Conservation (phyloP, 2,329 filamentous ascomycete species). For the Aspergillus transmontanensis region DNA sequence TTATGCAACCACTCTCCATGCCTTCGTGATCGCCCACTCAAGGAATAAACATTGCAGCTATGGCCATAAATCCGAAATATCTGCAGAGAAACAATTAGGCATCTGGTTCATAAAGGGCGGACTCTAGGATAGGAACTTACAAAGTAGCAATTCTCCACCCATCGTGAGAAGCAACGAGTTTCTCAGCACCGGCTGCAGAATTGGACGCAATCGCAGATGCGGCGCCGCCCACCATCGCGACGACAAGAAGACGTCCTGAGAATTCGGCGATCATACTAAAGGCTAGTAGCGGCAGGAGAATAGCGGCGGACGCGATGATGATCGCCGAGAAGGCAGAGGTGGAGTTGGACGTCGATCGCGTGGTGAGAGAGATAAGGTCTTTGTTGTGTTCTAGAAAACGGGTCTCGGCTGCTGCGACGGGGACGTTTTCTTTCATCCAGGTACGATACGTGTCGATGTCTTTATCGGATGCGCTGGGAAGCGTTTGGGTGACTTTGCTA, state of each 20-base stretch:
- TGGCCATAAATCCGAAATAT: constrained; percentile 44
- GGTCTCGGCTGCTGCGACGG: constrained; percentile 54
- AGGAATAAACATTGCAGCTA: constrained; percentile 41
- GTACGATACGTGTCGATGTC: constrained; percentile 55
- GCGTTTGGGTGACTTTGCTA: constrained; percentile 48
- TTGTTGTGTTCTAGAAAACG: constrained; percentile 54
- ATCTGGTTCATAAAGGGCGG: not conserved
- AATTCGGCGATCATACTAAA: constrained; percentile 62
- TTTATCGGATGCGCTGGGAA: constrained; percentile 48
- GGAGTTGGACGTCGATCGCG: constrained; percentile 20
- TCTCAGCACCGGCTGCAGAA: constrained; percentile 37
- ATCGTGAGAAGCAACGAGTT: constrained; percentile 40
- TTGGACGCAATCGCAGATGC: constrained; percentile 45
- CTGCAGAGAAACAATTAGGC: constrained; percentile 20
- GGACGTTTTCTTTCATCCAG: constrained; percentile 56
- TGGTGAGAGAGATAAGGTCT: constrained; percentile 47
- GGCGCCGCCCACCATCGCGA: constrained; percentile 55
- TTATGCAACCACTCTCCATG: not conserved
- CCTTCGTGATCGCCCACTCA: constrained; percentile 15
- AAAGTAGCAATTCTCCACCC: constrained; percentile 43
- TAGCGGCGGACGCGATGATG: constrained; percentile 51
- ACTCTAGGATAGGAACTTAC: constrained; percentile 28
- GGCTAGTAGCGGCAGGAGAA: constrained; percentile 61
- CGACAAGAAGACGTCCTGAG: constrained; percentile 59
- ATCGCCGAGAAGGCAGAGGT: constrained; percentile 43